Conservation (phyloP, 1,284 basidiomycete genomes). For the Cronartium ribicola region DNA sequence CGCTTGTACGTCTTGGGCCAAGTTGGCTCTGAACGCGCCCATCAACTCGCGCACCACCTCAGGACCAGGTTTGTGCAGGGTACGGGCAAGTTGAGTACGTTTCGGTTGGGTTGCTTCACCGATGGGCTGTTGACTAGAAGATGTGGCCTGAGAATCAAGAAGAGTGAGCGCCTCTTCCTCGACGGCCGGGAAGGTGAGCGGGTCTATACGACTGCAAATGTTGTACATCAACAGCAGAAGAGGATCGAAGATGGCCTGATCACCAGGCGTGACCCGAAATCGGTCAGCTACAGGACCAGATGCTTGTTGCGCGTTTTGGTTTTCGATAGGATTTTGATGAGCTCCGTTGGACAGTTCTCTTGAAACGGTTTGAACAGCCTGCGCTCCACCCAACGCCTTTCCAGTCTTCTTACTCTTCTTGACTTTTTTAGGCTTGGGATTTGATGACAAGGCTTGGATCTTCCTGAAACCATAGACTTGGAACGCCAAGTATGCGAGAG, state of each 20-base stretch:
- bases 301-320: neutral
- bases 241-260: conserved; percentile 12
- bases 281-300: neutral
- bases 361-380: neutral
- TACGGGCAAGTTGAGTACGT: conserved; percentile 4
- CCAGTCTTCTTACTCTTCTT: neutral
- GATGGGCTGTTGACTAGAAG: neutral
- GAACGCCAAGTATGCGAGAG: conserved; percentile 36
- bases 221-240: conserved; percentile 31
- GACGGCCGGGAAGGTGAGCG: conserved; percentile 20
- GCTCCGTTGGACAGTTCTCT: neutral
- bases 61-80: conserved; percentile 21
- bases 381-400: neutral
- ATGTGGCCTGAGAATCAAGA: neutral
- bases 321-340: no score
- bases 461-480: conserved; percentile 37
- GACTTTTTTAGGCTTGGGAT: neutral
- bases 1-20: conserved; percentile 15
- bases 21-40: conserved; percentile 1
- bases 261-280: neutral
- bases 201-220: conserved; percentile 32
- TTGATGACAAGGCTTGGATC: conserved; percentile 11
- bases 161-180: neutral
- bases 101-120: neutral
- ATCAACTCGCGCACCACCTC: conserved; percentile 24